Base-by-base conservation (phyloP, 345 rosid genomes). In the Cardamine occulta region DNA sequence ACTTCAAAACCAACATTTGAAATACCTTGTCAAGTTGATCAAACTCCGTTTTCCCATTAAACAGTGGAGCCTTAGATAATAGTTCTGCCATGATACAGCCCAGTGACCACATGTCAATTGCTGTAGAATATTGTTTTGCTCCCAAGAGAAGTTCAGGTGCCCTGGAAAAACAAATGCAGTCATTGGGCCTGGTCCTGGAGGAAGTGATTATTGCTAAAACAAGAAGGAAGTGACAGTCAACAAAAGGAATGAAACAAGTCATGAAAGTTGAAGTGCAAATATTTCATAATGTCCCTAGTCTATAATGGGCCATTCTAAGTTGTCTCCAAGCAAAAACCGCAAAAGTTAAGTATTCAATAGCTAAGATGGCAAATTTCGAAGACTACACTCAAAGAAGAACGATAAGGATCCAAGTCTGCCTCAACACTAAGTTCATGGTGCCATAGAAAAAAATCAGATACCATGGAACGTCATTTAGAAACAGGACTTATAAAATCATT, bases 121-220 rank as follows among this genome's bases (percentile, higher is more conserved):
- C 95, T 21, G 98, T 96, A 63, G 99, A 96, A 86, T 96, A 96
- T 67, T 88, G 97, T 79, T 86, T 91, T 24, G 86, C 85, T 77
- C 99, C 99, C 84, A 96, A 80, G 28, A 96, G 94, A 77, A 96
- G 97, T 81, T 96, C 99, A 63, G 99, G 99, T 53, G 99, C 99
- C 88, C 99, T 96, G 85, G 64, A 75, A 67, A 79, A 83, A 59
- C 54, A 72, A 69, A 72, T 52, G 81, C 73, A 72, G 74, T 72
- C 68, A 53, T 72, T 66, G 69, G 28, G 68, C 49, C 60, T 49
- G 73, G 66, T 72, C 73, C 34, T 3, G 55, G 45, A 63, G 63
- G 57, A 65, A 59, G 68, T 57, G 68, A 49, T 11, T 47, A 70
- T 64, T 64, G 39, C 75, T 72, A 78, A 72, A 72, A 75, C 24